Conservation (phyloP, 2,329 filamentous ascomycete genomes). For the Albifimbria verrucaria region DNA sequence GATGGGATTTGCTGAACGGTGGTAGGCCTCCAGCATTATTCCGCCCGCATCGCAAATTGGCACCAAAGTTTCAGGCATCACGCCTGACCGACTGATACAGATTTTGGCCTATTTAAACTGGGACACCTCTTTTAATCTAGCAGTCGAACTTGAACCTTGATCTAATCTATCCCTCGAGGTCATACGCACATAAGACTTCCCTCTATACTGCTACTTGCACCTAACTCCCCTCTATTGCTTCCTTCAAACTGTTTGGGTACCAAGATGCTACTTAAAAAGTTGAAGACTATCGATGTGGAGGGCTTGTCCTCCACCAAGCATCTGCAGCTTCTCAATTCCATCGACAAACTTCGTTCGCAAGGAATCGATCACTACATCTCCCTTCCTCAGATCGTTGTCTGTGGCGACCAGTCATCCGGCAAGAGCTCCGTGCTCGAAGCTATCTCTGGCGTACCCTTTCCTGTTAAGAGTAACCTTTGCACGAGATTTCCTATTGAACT, state of each 20-base stretch:
- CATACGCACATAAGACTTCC: too few relatives aligned
- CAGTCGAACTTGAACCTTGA: too few relatives aligned
- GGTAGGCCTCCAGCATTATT: not conserved
- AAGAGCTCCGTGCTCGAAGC: constrained; percentile 65
- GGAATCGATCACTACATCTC: constrained; percentile 33
- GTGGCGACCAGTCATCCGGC: constrained; percentile 59
- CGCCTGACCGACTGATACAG: too few relatives aligned
- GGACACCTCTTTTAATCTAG: too few relatives aligned
- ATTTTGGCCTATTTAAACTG: too few relatives aligned
- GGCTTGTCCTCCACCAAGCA: constrained; percentile 3
- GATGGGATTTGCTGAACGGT: too few relatives aligned
- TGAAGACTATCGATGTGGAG: not conserved
- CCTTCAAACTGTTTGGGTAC: not conserved
- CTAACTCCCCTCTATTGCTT: not conserved
- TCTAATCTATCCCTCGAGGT: too few relatives aligned
- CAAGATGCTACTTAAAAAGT: not conserved
- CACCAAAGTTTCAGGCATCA: not conserved
- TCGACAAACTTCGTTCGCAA: constrained; percentile 31
- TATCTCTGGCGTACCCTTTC: constrained; percentile 59
- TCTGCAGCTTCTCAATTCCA: constrained; percentile 26
- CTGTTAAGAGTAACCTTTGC: constrained; percentile 54
- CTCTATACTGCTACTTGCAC: too few relatives aligned
- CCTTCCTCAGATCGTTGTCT: constrained; percentile 49
- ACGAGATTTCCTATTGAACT: constrained; percentile 62
- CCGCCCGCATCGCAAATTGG: not conserved